These are phyloP conservation scores for Chytriomyces sp. DNA, from an alignment of 192 early-diverging fungal species.

Conservation along the genomic window DNA sequence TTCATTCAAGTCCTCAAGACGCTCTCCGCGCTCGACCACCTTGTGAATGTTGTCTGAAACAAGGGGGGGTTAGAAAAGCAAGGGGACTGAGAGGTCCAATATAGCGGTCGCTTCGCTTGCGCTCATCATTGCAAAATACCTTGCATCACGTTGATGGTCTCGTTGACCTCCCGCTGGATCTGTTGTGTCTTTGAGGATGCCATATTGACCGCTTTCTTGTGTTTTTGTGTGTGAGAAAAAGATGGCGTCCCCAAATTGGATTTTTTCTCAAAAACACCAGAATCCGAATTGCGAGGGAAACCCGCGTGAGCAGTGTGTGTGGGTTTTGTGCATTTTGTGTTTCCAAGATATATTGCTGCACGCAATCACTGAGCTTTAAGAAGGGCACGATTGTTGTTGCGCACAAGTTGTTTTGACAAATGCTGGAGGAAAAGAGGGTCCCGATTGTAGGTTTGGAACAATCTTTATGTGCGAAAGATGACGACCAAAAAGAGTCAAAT, in stretches of 20 bases:
- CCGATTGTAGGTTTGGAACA: too few relatives aligned
- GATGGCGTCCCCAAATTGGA: not conserved
- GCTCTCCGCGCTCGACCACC: slow-evolving; percentile 21
- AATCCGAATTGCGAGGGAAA: not conserved
- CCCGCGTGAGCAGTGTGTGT: not conserved
- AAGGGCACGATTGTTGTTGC: too few relatives aligned
- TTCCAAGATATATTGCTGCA: not conserved
- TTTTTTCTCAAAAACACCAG: not conserved
- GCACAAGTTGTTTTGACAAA: too few relatives aligned
- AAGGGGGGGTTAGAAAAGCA: slow-evolving; percentile 16
- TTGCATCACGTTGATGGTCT: slow-evolving; percentile 28
- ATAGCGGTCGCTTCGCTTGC: not conserved
- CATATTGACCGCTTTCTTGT: not conserved
- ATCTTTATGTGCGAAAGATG: too few relatives aligned
- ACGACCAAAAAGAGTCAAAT: too few relatives aligned
- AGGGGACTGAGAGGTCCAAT: not conserved
- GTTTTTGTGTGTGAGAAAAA: not conserved
- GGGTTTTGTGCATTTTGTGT: not conserved
- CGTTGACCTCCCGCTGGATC: slow-evolving; percentile 29
- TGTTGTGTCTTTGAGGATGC: slow-evolving; percentile 22
- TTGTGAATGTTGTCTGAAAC: slow-evolving; percentile 29
- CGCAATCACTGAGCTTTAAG: too few relatives aligned
- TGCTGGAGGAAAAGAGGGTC: too few relatives aligned
- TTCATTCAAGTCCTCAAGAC: slow-evolving; percentile 21
- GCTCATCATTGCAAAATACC: slow-evolving; percentile 7